phyloP scores from a whole-genome alignment of 345 rosid genomes.

The Salix exigua region DNA sequence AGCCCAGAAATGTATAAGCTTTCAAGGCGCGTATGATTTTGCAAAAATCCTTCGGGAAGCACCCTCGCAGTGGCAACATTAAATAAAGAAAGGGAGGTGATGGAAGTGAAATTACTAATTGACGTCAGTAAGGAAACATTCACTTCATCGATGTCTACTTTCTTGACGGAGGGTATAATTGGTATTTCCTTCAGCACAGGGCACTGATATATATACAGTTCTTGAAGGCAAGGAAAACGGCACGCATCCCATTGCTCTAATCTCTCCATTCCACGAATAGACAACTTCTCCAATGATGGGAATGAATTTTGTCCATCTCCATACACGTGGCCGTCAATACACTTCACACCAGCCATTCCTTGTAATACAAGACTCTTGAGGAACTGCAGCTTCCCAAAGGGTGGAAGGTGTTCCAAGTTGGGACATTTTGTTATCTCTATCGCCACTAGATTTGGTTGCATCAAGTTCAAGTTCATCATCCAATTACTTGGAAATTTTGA shows the following conservation, averaged over 20 bases:
- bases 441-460: background rate
- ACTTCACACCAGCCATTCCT: too few species aligned
- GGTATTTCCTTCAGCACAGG: background rate
- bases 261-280: too few species aligned
- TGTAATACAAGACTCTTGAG: background rate
- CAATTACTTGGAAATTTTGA: background rate
- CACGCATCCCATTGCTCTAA: background rate
- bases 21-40: too few species aligned
- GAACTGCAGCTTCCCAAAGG: background rate
- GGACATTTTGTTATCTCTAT: background rate
- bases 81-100: background rate
- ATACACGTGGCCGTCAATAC: too few species aligned
- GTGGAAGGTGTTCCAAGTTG: slow-evolving; percentile 6
- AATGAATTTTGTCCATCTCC: too few species aligned
- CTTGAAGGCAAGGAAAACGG: background rate
- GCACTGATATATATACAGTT: background rate
- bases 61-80: too few species aligned
- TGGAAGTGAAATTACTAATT: background rate
- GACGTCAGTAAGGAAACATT: background rate
- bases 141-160: background rate
- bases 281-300: too few species aligned
- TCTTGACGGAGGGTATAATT: background rate
- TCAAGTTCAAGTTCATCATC: background rate
- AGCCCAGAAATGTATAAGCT: too few species aligned
- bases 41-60: too few species aligned